Conservation (phyloP, 75 land plant genomes). For the Sequoiadendron giganteum region DNA sequence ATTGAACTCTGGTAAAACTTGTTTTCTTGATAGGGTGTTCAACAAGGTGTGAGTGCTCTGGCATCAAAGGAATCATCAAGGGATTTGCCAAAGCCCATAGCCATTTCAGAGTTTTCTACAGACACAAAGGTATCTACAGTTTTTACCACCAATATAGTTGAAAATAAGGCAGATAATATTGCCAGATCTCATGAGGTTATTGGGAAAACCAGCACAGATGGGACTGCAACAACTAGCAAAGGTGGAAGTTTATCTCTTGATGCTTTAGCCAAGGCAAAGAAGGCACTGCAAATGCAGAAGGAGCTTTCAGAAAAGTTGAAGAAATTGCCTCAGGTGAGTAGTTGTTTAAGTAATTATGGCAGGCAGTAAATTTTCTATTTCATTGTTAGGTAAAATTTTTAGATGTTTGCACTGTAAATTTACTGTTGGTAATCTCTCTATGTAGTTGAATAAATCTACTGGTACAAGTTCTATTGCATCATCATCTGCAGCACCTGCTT, state of each 20-base stretch:
- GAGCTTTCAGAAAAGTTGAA: constrained; percentile 79
- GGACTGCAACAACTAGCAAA: constrained; percentile 60
- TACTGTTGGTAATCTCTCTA: neutral
- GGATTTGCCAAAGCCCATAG: constrained; percentile 18
- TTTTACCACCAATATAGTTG: constrained; percentile 50
- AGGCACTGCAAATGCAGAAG: constrained; percentile 79
- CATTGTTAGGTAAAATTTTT: neutral
- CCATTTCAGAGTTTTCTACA: constrained; percentile 26
- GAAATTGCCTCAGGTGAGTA: constrained; percentile 70
- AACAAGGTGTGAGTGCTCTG: constrained; percentile 19
- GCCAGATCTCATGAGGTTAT: constrained; percentile 75
- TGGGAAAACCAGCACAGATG: constrained; percentile 82
- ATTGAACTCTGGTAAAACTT: constrained; percentile 8
- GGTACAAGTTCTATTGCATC: constrained; percentile 27
- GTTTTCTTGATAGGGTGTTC: constrained; percentile 30
- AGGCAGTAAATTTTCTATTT: neutral
- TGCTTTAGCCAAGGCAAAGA: constrained; percentile 90
- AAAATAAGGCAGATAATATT: constrained; percentile 76
- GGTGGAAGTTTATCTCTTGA: constrained; percentile 69
- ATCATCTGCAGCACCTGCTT: constrained; percentile 16
- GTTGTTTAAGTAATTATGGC: neutral
- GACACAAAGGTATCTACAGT: constrained; percentile 73
- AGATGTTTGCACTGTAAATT: neutral
- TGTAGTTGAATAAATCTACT: constrained; percentile 46
- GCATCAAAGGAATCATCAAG: constrained; percentile 26